Evolutionary conservation across 2,329 filamentous ascomycete species (phyloP), one percentile per base, ranked within the genome.

Genomic region (Mycosphaerelloides madeirae): DNA sequence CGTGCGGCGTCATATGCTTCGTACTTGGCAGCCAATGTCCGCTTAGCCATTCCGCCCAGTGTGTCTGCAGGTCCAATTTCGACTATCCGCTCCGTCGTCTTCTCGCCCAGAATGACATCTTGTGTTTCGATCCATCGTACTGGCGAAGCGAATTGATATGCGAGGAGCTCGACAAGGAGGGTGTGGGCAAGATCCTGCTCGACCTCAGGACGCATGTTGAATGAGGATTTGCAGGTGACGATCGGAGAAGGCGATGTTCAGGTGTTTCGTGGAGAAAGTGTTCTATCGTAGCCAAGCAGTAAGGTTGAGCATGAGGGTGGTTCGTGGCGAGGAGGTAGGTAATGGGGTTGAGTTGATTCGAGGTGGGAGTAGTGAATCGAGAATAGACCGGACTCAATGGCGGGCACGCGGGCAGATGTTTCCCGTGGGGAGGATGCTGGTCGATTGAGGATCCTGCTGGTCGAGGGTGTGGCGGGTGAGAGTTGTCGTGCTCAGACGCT

Each of bases 71-170:
- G 93, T 67, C 93, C 93, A 60, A 98, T 85, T 71, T 98, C 93
- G 61, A 98, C 93, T 65, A 98, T 94, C 65, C 93, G 84, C 78
- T 98, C 93, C 39, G 93, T 94, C 41, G 83, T 85, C 74, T 95
- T 93, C 71, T 97, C 89, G 55, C 85, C 91, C 60, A 98, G 85
- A 64, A 98, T 93, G 61, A 98, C 93, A 91, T 98, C 93, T 74
- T 98, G 93, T 43, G 93, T 98, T 74, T 98, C 93, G 71, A 98
- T 98, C 93, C 93, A 98, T 83, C 93, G 84, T 61, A 98, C 93
- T 39, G 93, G 93, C 43, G 91, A 97, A 62, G 93, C 93, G 70
- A 98, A 98, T 69, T 98, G 93, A 73, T 97, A 98, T 76, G 93
- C 93, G 59, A 98, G 83, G 55, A 98, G 87, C 83, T 98, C 93